These are phyloP conservation scores for Chaetomiaceae sp. DNA, from an alignment of 2,329 filamentous ascomycete genomes.

Conservation along the genomic window DNA sequence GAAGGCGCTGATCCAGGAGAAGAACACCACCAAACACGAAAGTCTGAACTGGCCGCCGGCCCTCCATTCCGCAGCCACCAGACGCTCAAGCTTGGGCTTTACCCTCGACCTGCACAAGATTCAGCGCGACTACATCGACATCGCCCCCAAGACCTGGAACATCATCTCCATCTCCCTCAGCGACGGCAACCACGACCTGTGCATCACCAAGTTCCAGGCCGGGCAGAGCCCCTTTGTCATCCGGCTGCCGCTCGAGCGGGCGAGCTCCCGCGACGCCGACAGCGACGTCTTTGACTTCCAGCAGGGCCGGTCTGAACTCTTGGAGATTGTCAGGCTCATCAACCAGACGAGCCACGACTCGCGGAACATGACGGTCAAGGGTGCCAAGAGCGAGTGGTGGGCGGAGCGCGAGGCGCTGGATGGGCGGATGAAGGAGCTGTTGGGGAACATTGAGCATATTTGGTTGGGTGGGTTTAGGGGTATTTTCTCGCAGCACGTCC, in stretches of 20 bases:
- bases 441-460: constrained; percentile 82
- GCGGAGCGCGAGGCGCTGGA: constrained; percentile 77
- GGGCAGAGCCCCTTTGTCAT: constrained; percentile 78
- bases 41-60: constrained; percentile 36
- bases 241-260: constrained; percentile 76
- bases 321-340: constrained; percentile 74
- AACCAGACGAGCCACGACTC: constrained; percentile 77
- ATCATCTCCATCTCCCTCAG: constrained; percentile 81
- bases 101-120: constrained; percentile 58
- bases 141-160: constrained; percentile 78
- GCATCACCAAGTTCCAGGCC: constrained; percentile 77
- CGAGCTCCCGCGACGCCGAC: constrained; percentile 74
- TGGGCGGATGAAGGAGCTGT: constrained; percentile 66
- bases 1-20: constrained; percentile 47
- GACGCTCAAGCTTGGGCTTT: constrained; percentile 43
- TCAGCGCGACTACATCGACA: constrained; percentile 76
- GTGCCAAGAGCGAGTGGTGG: constrained; percentile 85
- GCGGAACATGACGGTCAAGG: constrained; percentile 67
- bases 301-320: constrained; percentile 72
- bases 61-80: constrained; percentile 25
- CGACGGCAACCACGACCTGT: constrained; percentile 77
- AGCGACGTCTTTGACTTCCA: constrained; percentile 77
- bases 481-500: constrained; percentile 74
- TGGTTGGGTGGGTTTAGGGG: constrained; percentile 96
- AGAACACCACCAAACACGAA: constrained; percentile 38